Evolutionary conservation across 257 asterid genomes (phyloP).

Genomic region (Datura wrightii): DNA sequence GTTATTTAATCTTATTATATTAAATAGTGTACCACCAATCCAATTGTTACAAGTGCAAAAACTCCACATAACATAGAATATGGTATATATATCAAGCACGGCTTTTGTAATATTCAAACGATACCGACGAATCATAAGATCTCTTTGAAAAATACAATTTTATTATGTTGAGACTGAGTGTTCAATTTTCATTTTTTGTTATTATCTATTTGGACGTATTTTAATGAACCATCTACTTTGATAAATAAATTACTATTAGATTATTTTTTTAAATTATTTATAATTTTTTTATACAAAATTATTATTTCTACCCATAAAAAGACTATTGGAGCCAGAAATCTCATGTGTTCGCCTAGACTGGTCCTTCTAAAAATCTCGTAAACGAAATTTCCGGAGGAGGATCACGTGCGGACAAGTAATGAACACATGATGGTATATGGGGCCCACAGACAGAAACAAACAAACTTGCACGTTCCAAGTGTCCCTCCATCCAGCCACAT

Average conservation of each 20-base stretch:
- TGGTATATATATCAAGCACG: not conserved
- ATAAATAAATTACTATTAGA: not conserved
- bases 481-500: not conserved
- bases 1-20: no score
- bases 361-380: not conserved
- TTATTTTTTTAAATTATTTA: no score
- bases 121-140: not conserved
- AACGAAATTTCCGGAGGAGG: slow-evolving; percentile 16
- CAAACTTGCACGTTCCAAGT: slow-evolving; percentile 12
- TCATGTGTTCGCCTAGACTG: no score
- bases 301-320: no score
- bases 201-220: not conserved
- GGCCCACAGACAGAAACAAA: slow-evolving; percentile 21
- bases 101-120: not conserved
- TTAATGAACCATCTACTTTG: not conserved
- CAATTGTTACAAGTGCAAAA: not conserved
- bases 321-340: no score
- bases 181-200: no score
- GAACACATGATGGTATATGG: not conserved
- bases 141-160: not conserved
- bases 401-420: not conserved
- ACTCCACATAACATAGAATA: not conserved
- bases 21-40: not conserved
- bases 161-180: not conserved
- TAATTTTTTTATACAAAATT: no score